Evolutionary conservation across 352 stramenopile species (phyloP), one percentile per base, ranked within the genome.

Genomic region (Pilasporangium apinafurcum): DNA sequence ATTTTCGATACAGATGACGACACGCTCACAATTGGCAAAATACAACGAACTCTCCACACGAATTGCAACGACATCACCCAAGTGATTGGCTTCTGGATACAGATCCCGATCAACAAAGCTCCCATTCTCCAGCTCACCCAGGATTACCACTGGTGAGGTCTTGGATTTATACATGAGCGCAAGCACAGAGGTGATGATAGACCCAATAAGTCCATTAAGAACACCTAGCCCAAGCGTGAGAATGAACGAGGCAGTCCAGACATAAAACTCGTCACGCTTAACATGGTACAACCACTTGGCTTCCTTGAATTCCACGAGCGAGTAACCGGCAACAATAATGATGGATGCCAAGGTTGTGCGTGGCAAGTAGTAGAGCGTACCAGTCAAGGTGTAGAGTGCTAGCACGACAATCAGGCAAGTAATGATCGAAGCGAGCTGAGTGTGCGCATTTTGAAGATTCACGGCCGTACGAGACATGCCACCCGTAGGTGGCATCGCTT

Each of bases 291-390:
- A 65, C 53, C 84, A 82, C 39, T 84, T 83, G 37, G 86, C 83
- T 56, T 95, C 85, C 8, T 59, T 44, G 54, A 93, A 92, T 45
- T 96, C 86, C 21, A 97, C 54, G 17, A 97, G 65, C 17, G 79
- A 80, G 36, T 88, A 77, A 9, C 95, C 84, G 0, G 77, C 84
- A 10, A 93, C 85, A 56, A 97, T 88, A 30, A 97, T 92, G 48
- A 97, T 93, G 9, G 75, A 58, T 7, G 79, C 82, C 8, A 96
- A 52, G 17, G 69, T 85, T 8, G 73, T 59, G 32, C 80, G 75
- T 18, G 87, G 82, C 38, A 98, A 53, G 34, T 91, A 82, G 59
- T 89, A 84, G 46, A 97, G 83, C 17, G 85, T 58, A 8, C 69
- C 46, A 0, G 88, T 96, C 51, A 96, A 65, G 10, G 83, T 83